phyloP scores from a whole-genome alignment of 176 grass and related monocot species.

The Hordeum vulgare region DNA sequence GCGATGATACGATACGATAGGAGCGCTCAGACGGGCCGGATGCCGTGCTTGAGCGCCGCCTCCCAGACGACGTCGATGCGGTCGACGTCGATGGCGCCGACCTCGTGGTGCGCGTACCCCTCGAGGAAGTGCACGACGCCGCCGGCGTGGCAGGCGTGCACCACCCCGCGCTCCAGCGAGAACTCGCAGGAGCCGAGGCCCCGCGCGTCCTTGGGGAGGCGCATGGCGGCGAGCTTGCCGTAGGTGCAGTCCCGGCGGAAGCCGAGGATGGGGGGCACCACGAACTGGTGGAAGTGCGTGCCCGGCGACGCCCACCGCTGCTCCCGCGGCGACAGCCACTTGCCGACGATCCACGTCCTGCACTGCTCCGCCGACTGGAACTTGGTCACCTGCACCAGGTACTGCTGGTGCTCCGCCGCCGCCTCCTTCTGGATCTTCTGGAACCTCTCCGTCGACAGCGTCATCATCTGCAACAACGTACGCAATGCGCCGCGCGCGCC shows the following conservation, averaged over 20 bases:
- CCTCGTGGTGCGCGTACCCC: slow-evolving; percentile 76
- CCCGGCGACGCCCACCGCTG: slow-evolving; percentile 73
- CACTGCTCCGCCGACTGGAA: slow-evolving; percentile 49
- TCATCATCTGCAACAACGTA: slow-evolving; percentile 39
- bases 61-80: slow-evolving; percentile 77
- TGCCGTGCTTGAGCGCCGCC: slow-evolving; percentile 75
- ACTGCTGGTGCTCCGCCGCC: slow-evolving; percentile 29
- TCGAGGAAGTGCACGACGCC: slow-evolving; percentile 78
- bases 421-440: slow-evolving; percentile 56
- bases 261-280: slow-evolving; percentile 71
- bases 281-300: slow-evolving; percentile 99
- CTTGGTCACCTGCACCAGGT: slow-evolving; percentile 76
- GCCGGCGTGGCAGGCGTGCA: slow-evolving; percentile 90
- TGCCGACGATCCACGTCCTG: slow-evolving; percentile 85
- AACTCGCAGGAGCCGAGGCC: slow-evolving; percentile 77
- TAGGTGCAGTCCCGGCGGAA: slow-evolving; percentile 96
- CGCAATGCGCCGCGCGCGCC: no score
- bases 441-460: slow-evolving; percentile 54
- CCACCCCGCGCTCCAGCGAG: slow-evolving; percentile 62
- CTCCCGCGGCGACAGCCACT: slow-evolving; percentile 74
- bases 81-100: slow-evolving; percentile 79
- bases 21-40: slow-evolving; percentile 35
- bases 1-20: no score
- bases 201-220: slow-evolving; percentile 57
- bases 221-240: slow-evolving; percentile 87